phyloP scores from a whole-genome alignment of 164 flowering plant species.

The Berberis vulgaris region DNA sequence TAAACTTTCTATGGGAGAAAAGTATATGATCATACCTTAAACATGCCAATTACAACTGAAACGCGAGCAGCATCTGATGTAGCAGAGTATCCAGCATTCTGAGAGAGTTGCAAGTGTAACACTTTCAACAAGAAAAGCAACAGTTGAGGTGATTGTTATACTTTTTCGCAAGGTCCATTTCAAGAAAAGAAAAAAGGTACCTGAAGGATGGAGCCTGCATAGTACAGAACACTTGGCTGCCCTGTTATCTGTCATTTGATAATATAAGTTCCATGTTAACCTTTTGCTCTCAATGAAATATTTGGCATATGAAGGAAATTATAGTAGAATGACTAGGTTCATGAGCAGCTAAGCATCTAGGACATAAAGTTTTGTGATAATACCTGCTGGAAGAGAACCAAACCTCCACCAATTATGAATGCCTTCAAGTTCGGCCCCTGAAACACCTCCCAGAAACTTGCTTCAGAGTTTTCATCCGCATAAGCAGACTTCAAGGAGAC shows the following conservation, averaged over 20 bases:
- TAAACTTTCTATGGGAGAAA: not conserved
- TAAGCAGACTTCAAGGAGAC: conserved; percentile 62
- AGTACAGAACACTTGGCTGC: conserved; percentile 91
- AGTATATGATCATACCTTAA: conserved; percentile 46
- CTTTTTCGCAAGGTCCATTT: not conserved
- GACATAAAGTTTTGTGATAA: not conserved
- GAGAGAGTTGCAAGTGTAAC: not conserved
- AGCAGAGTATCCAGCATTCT: conserved; percentile 88
- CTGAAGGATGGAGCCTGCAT: conserved; percentile 92
- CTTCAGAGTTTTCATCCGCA: conserved; percentile 50
- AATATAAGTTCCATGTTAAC: not conserved
- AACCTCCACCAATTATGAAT: conserved; percentile 84
- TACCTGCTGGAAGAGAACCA: conserved; percentile 92
- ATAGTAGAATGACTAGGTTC: not conserved
- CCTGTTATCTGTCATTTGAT: conserved; percentile 73
- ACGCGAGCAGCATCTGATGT: conserved; percentile 86
- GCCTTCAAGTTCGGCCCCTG: conserved; percentile 89
- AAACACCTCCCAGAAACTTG: conserved; percentile 70
- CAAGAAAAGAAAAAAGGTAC: conserved; percentile 9
- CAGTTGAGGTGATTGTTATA: not conserved
- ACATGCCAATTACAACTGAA: conserved; percentile 73
- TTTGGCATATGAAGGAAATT: not conserved
- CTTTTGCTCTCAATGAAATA: not conserved
- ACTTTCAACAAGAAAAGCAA: not conserved
- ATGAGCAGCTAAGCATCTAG: not conserved